A percentile compares a stretch with the other conserved stretches of the same genome.
phyloP scores from a whole-genome alignment of 2,329 filamentous ascomycete species.

The Ilyonectria sp. region DNA sequence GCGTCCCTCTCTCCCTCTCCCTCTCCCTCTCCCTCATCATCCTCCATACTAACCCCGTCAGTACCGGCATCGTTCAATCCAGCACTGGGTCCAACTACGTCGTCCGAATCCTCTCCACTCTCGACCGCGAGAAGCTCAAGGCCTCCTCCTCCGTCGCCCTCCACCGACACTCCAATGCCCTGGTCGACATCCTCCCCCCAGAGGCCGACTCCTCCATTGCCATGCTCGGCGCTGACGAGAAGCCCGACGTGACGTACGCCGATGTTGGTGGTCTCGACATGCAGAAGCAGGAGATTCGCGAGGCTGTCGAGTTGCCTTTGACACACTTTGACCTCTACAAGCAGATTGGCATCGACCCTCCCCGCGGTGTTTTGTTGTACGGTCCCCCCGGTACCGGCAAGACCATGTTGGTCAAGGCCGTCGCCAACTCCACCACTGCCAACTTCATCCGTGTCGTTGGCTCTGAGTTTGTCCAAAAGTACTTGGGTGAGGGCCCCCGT shows the following conservation, averaged over 20 bases:
- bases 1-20: conserved; percentile 53
- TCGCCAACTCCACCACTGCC: conserved; percentile 97
- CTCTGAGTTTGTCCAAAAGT: conserved; percentile 99
- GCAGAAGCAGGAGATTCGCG: conserved; percentile 99
- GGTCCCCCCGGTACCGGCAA: conserved; percentile 96
- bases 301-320: conserved; percentile 95
- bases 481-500: conserved; percentile 95
- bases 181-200: conserved; percentile 98
- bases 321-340: conserved; percentile 99
- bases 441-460: conserved; percentile 99
- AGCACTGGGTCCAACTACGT: conserved; percentile 99
- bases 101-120: conserved; percentile 96
- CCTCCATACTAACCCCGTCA: conserved; percentile 55
- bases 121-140: conserved; percentile 98
- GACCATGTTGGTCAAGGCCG: conserved; percentile 98
- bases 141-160: conserved; percentile 97
- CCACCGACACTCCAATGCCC: conserved; percentile 97
- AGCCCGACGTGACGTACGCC: conserved; percentile 97
- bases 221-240: conserved; percentile 97
- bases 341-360: conserved; percentile 98
- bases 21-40: conserved; percentile 10
- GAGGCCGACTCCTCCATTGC: conserved; percentile 99
- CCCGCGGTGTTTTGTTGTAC: conserved; percentile 95
- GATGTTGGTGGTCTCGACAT: conserved; percentile 98
- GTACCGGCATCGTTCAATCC: conserved; percentile 98